Base-by-base conservation (phyloP, 768 basidiomycete species). In the Fistulinella prunicolor region DNA sequence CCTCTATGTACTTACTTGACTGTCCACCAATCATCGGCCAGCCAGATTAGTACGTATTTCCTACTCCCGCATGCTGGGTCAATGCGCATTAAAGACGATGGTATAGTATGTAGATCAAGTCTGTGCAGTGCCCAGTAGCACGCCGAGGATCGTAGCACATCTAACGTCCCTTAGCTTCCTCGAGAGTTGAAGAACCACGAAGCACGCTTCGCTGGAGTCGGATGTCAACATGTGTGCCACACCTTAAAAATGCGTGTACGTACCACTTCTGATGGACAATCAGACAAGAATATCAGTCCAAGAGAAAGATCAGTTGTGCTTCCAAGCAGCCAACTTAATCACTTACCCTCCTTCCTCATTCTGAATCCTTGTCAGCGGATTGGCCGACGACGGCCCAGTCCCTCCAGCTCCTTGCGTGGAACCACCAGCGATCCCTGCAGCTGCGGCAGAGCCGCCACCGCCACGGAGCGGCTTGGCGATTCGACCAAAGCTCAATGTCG, bases 401-500 rank as follows among this genome's bases (percentile, higher is more conserved):
- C 73, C 67, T 51, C 60, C 64, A 46, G 70, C 53, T 44, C 73
- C 68, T 47, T 78, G 71, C 41, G 70, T 59, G 35, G 72, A 62
- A 37, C 65, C 67, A 19, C 77, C 60, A 30, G 71, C 59, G 40
- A 70, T 68, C 17, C 73, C 71, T 32, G 73, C 73, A 28, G 65
- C 64, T 6, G 63, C 70, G 13, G 59, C 56, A 47, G 67, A 67
- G 48, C 93, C 93, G 36, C 95, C 94, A 19, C 92, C 93, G 13
- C 95, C 96, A 56, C 95, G 80, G 47, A 99, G 73, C 22, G 96
- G 96, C 71, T 98, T 98, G 28, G 95, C 95, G 54, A 99, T 97
- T 34, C 95, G 82, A 36, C 94, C 94, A 70, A 94, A 93, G 67
- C 77, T 86, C 60, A 95, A 77, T 36, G 85, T 73, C 23, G 85